A percentile compares a stretch with the other conserved stretches of the same genome.
These are phyloP conservation scores for Plasmodium cynomolgi DNA, from an alignment of 169 alveolate species.

Conservation along the genomic window DNA sequence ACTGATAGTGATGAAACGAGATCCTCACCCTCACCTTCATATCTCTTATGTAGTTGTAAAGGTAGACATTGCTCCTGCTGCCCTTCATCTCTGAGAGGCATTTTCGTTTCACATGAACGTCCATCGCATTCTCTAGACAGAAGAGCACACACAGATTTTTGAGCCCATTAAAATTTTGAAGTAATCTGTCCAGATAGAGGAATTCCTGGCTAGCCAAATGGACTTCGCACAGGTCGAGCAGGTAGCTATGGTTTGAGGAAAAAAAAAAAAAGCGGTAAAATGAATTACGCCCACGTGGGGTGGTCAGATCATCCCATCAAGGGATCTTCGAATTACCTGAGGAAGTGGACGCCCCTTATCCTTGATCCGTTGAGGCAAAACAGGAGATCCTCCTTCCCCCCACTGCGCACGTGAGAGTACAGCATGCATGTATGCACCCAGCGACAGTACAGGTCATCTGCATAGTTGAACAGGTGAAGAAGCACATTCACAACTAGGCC, in stretches of 20 bases:
- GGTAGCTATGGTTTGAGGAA: slow-evolving; percentile 5
- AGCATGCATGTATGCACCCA: not conserved
- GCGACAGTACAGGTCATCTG: slow-evolving; percentile 30
- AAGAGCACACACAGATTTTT: slow-evolving; percentile 17
- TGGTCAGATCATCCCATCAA: not conserved
- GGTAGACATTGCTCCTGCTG: slow-evolving; percentile 7
- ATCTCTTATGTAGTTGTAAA: slow-evolving; percentile 34
- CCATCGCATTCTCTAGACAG: slow-evolving; percentile 22
- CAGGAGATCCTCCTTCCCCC: slow-evolving; percentile 6
- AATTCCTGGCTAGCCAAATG: not conserved
- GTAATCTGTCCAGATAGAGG: not conserved
- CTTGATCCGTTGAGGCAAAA: slow-evolving; percentile 21
- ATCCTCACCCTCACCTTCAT: slow-evolving; percentile 4
- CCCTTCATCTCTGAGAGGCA: slow-evolving; percentile 11
- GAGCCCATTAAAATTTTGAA: slow-evolving; percentile 6
- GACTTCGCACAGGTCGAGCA: slow-evolving; percentile 20
- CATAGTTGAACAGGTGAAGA: slow-evolving; percentile 37
- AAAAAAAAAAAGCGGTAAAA: not conserved
- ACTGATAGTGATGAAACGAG: slow-evolving; percentile 14
- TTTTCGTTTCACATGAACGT: not conserved
- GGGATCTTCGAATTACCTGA: not conserved
- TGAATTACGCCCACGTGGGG: not conserved
- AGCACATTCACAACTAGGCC: slow-evolving; percentile 11
- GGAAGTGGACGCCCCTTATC: slow-evolving; percentile 9
- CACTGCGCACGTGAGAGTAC: not conserved